Evolutionary conservation across 2,329 filamentous ascomycete genomes (phyloP).

Genomic region (Monosporascus sp.): DNA sequence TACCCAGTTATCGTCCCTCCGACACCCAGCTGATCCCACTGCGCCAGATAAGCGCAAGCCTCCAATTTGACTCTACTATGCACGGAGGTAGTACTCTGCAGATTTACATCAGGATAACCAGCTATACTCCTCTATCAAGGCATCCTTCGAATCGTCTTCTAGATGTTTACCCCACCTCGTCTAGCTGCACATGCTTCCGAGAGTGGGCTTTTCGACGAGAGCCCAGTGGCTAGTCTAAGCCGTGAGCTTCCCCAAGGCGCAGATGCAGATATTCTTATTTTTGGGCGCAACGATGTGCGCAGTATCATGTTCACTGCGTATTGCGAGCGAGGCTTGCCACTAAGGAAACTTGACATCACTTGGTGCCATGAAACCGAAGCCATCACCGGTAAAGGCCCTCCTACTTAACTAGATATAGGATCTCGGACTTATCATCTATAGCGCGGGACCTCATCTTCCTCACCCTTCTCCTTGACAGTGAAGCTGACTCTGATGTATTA

Average conservation of each 20-base stretch:
- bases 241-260: conserved; percentile 42
- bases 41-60: too few species aligned
- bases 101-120: too few species aligned
- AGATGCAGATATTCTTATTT: conserved; percentile 45
- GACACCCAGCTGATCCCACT: too few species aligned
- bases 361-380: conserved; percentile 48
- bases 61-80: too few species aligned
- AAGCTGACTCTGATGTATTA: conserved; percentile 23
- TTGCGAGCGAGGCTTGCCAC: conserved; percentile 31
- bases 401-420: not conserved
- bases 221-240: conserved; percentile 45
- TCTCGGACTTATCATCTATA: conserved; percentile 18
- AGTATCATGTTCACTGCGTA: conserved; percentile 52
- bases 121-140: too few species aligned
- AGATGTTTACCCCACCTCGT: not conserved
- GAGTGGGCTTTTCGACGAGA: conserved; percentile 40
- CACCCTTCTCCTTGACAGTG: conserved; percentile 42
- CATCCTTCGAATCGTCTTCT: not conserved
- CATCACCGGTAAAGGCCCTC: conserved; percentile 39
- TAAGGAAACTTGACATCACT: conserved; percentile 47
- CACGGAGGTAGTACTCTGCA: too few species aligned
- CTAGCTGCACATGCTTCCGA: not conserved
- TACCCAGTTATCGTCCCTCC: too few species aligned
- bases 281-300: conserved; percentile 53
- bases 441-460: conserved; percentile 52